These are phyloP conservation scores for Dactylellina drechsleri DNA, from an alignment of 2,329 filamentous ascomycete species.

Conservation along the genomic window DNA sequence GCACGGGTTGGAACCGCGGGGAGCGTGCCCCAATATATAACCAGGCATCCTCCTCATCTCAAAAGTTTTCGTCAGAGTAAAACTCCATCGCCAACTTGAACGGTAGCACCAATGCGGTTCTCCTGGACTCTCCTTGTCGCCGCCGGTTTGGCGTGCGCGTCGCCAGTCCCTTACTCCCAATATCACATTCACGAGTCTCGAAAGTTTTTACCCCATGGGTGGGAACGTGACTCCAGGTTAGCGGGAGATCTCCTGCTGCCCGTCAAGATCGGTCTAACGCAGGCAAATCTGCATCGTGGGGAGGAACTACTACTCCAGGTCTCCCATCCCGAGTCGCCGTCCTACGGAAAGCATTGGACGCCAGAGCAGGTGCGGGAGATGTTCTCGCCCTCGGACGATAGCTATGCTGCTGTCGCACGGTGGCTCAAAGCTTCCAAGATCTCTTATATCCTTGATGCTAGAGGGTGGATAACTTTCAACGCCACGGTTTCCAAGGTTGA, in stretches of 20 bases:
- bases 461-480: slow-evolving; percentile 47
- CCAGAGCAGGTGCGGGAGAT: slow-evolving; percentile 63
- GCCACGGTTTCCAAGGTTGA: slow-evolving; percentile 34
- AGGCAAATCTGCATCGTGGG: slow-evolving; percentile 65
- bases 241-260: slow-evolving; percentile 47
- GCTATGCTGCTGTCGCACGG: slow-evolving; percentile 27
- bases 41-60: not conserved
- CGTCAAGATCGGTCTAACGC: slow-evolving; percentile 63
- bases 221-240: slow-evolving; percentile 39
- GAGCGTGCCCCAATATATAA: slow-evolving; percentile 28
- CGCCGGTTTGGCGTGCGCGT: slow-evolving; percentile 27
- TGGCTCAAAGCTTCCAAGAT: slow-evolving; percentile 34
- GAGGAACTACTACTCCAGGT: slow-evolving; percentile 64
- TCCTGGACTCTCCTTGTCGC: slow-evolving; percentile 15
- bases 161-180: slow-evolving; percentile 28
- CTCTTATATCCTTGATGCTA: slow-evolving; percentile 31
- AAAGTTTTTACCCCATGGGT: slow-evolving; percentile 35
- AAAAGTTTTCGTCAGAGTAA: too few relatives aligned
- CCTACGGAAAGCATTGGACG: slow-evolving; percentile 66
- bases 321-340: slow-evolving; percentile 63
- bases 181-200: slow-evolving; percentile 49
- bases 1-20: slow-evolving; percentile 26
- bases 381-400: slow-evolving; percentile 61
- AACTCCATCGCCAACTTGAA: not conserved
- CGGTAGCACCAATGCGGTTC: slow-evolving; percentile 33